Evolutionary conservation across 768 basidiomycete genomes (phyloP).

Genomic region (Candolleomyces efflorescens): DNA sequence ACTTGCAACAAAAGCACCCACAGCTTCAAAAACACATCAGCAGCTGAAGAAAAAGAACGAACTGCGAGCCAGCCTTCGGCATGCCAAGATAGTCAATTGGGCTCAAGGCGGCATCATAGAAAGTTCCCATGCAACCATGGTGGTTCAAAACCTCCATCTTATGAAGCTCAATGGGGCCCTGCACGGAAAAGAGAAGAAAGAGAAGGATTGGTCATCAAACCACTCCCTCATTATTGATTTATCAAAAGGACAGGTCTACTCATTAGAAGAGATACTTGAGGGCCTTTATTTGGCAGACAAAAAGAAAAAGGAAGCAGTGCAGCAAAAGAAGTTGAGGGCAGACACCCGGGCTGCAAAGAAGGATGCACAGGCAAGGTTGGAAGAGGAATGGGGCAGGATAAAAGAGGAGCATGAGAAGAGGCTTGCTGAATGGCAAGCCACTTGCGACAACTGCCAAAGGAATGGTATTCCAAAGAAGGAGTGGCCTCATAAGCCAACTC

Average conservation of each 20-base stretch:
- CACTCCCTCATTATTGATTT: conserved; percentile 2
- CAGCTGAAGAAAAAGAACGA: conserved; percentile 4
- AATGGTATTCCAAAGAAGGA: conserved; percentile 10
- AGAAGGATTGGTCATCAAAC: conserved; percentile 7
- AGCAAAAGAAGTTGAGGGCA: conserved; percentile 8
- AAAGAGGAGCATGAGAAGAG: conserved; percentile 10
- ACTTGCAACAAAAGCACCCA: neutral
- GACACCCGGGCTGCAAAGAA: conserved; percentile 6
- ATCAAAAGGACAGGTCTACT: conserved; percentile 8
- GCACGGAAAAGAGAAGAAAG: conserved; percentile 13
- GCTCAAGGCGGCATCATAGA: conserved; percentile 10
- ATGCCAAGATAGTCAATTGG: neutral
- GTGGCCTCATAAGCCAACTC: conserved; percentile 15
- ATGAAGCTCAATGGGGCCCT: conserved; percentile 11
- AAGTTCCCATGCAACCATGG: conserved; percentile 14
- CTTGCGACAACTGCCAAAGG: conserved; percentile 7
- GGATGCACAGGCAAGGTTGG: conserved; percentile 8
- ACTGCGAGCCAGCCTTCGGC: conserved; percentile 1
- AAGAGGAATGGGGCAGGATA: conserved; percentile 13
- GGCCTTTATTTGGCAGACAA: neutral
- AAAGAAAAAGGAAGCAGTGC: conserved; percentile 7
- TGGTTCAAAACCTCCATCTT: conserved; percentile 15
- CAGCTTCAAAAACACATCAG: neutral
- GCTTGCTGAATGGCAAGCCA: conserved; percentile 11
- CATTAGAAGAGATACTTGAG: conserved; percentile 3